Evolutionary conservation across 169 alveolate genomes (phyloP), one percentile per base, ranked within the genome.

Genomic region (Nephromyces sp.): DNA sequence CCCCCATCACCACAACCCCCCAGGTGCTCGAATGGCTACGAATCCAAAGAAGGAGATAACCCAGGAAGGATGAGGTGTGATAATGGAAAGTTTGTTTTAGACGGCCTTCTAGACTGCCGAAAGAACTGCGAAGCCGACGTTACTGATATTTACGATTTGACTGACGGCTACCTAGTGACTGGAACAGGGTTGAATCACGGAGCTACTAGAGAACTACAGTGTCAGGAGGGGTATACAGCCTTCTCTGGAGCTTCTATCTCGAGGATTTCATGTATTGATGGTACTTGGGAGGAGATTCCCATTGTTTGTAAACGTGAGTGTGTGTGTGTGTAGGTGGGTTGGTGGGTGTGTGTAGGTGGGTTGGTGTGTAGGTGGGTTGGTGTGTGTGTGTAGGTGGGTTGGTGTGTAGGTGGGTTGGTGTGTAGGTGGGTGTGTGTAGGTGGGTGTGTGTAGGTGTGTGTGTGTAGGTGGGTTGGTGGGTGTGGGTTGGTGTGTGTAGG

Each of bases 1-100:
- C n/a, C n/a, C n/a, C n/a, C n/a, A n/a, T n/a, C n/a, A n/a, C n/a
- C n/a, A n/a, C n/a, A n/a, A n/a, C n/a, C n/a, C n/a, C n/a, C n/a
- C 57, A 43, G 57, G n/a, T 43, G 57, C n/a, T 15, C 57, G 15
- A 43, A 43, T 43, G n/a, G n/a, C 57, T 43, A 43, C 57, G 57
- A 15, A 43, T 43, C 57, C n/a, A 43, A 15, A 43, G 25, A 43
- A 43, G 57, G 57, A 43, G 25, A 15, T 15, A 43, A 43, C n/a
- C 57, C 57, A 15, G 57, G 57, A 43, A 43, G 15, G 15, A 15
- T 43, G n/a, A 15, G 57, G n/a, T 77, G 82, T 71, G 82, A 77
- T 71, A 69, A 77, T 27, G 82, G 82, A 8, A 66, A 67, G 29
- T 77, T 77, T 77, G 24, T 68, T 15, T 32, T 77, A 21, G 63